These are phyloP conservation scores for Gaultheria prostrata DNA, from an alignment of 148 eudicot species.

Conservation along the genomic window DNA sequence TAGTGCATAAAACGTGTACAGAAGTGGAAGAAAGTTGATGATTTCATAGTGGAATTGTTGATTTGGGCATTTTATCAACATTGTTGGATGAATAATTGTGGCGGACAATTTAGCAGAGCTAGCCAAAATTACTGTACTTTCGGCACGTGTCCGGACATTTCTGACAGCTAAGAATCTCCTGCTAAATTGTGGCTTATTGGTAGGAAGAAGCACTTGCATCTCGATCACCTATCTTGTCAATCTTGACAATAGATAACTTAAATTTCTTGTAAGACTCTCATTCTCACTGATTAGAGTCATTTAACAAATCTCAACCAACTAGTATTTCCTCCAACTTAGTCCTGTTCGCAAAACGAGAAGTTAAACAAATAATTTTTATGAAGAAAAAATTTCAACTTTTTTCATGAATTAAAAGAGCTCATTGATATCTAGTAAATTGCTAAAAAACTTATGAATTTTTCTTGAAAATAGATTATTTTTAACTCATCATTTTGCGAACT, in stretches of 20 bases:
- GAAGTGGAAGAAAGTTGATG: not conserved
- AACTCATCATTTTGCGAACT: too few relatives aligned
- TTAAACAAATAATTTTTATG: too few relatives aligned
- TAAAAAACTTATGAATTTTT: too few relatives aligned
- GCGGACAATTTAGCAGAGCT: not conserved
- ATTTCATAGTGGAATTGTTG: conserved; percentile 11
- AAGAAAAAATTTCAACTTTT: too few relatives aligned
- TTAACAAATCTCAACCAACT: not conserved
- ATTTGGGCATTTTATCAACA: conserved; percentile 5
- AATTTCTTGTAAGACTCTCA: not conserved
- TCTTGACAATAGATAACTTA: too few relatives aligned
- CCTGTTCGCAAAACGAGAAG: too few relatives aligned
- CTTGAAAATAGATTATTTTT: too few relatives aligned
- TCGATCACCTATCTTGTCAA: not conserved
- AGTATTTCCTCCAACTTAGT: too few relatives aligned
- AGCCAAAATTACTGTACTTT: not conserved
- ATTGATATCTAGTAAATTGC: too few relatives aligned
- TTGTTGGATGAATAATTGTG: not conserved
- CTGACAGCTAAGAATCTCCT: not conserved
- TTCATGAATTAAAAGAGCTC: too few relatives aligned
- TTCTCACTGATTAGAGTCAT: not conserved
- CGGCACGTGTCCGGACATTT: not conserved
- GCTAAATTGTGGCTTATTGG: not conserved
- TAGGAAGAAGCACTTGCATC: too few relatives aligned
- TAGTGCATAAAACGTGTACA: not conserved